A percentile compares a stretch with the other conserved stretches of the same genome.
phyloP scores from a whole-genome alignment of 768 basidiomycete species.

The Xerocomellus intermedius region DNA sequence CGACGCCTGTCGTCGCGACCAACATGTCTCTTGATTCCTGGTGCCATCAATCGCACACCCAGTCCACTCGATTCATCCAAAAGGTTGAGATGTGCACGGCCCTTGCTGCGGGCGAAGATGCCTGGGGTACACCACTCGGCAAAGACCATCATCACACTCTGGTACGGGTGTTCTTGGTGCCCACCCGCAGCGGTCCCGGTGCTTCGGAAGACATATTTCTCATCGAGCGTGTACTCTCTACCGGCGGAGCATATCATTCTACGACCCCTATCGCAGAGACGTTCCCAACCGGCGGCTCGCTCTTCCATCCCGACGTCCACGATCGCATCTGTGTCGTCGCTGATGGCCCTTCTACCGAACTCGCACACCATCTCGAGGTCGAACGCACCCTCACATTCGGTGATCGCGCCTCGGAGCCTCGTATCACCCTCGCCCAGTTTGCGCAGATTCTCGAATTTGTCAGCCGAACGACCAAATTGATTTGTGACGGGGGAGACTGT shows the following conservation, averaged over 20 bases:
- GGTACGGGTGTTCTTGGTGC: not conserved
- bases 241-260: conserved; percentile 1
- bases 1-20: not conserved
- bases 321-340: conserved; percentile 2
- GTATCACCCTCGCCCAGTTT: conserved; percentile 2
- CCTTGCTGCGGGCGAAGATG: not conserved
- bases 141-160: conserved; percentile 5
- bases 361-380: no score
- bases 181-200: not conserved
- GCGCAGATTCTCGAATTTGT: conserved; percentile 5
- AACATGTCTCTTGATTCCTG: conserved; percentile 4
- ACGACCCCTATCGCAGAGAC: not conserved
- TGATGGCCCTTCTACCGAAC: no score
- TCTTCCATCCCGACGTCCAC: conserved; percentile 11
- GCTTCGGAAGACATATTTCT: not conserved
- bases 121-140: not conserved
- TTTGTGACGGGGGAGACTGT: conserved; percentile 5
- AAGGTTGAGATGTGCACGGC: conserved; percentile 15
- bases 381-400: not conserved
- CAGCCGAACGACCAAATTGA: not conserved
- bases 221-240: conserved; percentile 9
- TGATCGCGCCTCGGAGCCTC: not conserved
- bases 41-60: not conserved
- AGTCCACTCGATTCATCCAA: not conserved
- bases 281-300: not conserved